Base-by-base conservation (phyloP, 495 filamentous ascomycete genomes). In the Daldinia decipiens region DNA sequence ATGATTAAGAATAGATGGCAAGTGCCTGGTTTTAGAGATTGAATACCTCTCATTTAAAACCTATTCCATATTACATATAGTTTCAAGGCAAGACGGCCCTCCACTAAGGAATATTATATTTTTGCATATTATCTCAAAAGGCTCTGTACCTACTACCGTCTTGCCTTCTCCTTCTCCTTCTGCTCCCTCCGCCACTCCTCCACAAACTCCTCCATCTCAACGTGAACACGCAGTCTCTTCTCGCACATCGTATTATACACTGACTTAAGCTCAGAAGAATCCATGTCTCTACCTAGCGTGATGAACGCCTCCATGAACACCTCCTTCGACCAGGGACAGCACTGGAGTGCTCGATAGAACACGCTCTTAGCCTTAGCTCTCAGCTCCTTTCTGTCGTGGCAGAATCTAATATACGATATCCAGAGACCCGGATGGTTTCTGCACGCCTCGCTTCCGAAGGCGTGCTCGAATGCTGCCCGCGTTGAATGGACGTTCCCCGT, bases 321-420 rank as follows among this genome's bases (percentile, higher is more conserved):
- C 62, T 88, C 87, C 77, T 93, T 95, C 1, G 87, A 88, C 92
- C 92, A 92, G 1, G 92, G 91, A 78, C 92, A 94, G 3, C 85
- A 83, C 43, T 83, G 82, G 39, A 94, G 75, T 17, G 90, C 93
- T 78, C 92, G 85, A 79, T 89, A 92, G 56, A 92, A 84, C 12
- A 90, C 86, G 5, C 76, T 75, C 64, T 76, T 79, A 2, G 79
- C 68, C 59, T 81, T 82, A 21, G 77, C 65, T 32, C 79, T 69
- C 19, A 77, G 56, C 62, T 71, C 67, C 52, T 59, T 57, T 4
- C 63, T 57, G 7, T 36, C 60, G 56, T 67, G 57, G 32, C 80
- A 80, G 62, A 89, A 92, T 4, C 88, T 71, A 38, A 93, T 77
- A 71, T 92, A 95, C 21, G 85, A 77, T 70, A 85, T 83, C 92